A percentile compares a stretch with the other conserved stretches of the same genome.
phyloP scores from a whole-genome alignment of 257 asterid species.

The Ehretia macrophylla region DNA sequence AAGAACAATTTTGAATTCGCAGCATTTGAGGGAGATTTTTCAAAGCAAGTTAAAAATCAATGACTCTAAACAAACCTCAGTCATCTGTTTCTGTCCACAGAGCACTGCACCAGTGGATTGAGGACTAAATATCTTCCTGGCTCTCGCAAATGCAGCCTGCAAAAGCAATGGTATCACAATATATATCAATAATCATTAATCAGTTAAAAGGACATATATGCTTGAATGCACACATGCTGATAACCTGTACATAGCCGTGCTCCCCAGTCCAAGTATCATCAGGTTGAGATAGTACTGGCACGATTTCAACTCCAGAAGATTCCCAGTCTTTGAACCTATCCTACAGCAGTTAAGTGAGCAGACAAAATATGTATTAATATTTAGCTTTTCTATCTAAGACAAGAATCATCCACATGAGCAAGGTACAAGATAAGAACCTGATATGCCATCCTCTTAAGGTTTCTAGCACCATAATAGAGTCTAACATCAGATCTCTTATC shows the following conservation, averaged over 20 bases:
- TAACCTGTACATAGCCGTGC: conserved; percentile 80
- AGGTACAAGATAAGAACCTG: conserved; percentile 43
- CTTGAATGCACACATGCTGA: conserved; percentile 7
- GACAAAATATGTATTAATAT: conserved; percentile 1
- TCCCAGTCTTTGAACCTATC: conserved; percentile 83
- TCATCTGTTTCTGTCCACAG: conserved; percentile 86
- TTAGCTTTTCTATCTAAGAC: neutral
- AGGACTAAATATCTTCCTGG: conserved; percentile 54
- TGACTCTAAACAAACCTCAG: conserved; percentile 49
- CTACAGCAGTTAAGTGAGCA: conserved; percentile 28
- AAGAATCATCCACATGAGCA: neutral
- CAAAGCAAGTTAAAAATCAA: neutral
- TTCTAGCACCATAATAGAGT: conserved; percentile 92
- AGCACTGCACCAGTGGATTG: conserved; percentile 78
- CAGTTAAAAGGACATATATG: too few relatives aligned
- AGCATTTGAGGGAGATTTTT: neutral
- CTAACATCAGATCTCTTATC: conserved; percentile 76
- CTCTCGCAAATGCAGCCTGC: conserved; percentile 81
- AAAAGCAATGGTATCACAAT: conserved; percentile 21
- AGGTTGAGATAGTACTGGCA: conserved; percentile 81
- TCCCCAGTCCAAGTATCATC: conserved; percentile 78
- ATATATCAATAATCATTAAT: neutral
- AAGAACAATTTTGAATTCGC: too few relatives aligned
- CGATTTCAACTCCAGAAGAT: conserved; percentile 64
- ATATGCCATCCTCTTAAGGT: conserved; percentile 80